These are phyloP conservation scores for Aphanocladium album DNA, from an alignment of 2,329 filamentous ascomycete genomes.

Conservation along the genomic window DNA sequence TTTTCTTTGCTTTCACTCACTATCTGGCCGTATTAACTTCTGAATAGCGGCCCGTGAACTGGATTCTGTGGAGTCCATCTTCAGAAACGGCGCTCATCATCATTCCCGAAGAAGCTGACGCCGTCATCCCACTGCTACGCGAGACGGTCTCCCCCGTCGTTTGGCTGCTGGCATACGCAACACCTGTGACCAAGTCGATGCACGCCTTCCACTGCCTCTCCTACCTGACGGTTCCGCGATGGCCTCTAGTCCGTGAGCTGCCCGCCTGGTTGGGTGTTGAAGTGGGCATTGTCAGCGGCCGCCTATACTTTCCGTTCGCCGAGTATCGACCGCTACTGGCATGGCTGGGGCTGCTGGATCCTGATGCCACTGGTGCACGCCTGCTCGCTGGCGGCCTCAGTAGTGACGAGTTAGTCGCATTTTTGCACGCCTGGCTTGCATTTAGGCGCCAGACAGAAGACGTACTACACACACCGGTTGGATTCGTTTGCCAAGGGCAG, in stretches of 20 bases:
- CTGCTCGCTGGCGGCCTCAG: too few relatives aligned
- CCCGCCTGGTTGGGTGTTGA: slow-evolving; percentile 53
- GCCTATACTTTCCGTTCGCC: slow-evolving; percentile 52
- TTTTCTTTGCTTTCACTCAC: slow-evolving; percentile 27
- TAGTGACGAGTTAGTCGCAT: slow-evolving; percentile 27
- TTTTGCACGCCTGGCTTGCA: slow-evolving; percentile 51
- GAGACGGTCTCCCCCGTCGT: slow-evolving; percentile 19
- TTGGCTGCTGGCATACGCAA: slow-evolving; percentile 52
- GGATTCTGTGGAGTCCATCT: slow-evolving; percentile 52
- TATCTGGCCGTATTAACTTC: slow-evolving; percentile 13
- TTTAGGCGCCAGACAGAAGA: slow-evolving; percentile 49
- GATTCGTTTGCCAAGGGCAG: slow-evolving; percentile 46
- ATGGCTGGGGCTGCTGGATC: slow-evolving; percentile 26
- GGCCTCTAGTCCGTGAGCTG: slow-evolving; percentile 34
- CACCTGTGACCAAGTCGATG: slow-evolving; percentile 58
- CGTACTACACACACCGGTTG: slow-evolving; percentile 52
- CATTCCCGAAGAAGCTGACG: slow-evolving; percentile 59
- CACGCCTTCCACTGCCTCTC: slow-evolving; percentile 49
- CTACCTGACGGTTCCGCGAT: slow-evolving; percentile 47
- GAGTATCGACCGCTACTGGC: slow-evolving; percentile 36
- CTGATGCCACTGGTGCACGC: too few relatives aligned
- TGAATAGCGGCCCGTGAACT: slow-evolving; percentile 47
- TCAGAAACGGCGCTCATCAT: slow-evolving; percentile 49
- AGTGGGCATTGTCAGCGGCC: slow-evolving; percentile 55
- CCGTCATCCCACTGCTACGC: slow-evolving; percentile 42